These are phyloP conservation scores for Hypoxylon rubiginosum DNA, from an alignment of 2,329 filamentous ascomycete genomes.

Conservation along the genomic window DNA sequence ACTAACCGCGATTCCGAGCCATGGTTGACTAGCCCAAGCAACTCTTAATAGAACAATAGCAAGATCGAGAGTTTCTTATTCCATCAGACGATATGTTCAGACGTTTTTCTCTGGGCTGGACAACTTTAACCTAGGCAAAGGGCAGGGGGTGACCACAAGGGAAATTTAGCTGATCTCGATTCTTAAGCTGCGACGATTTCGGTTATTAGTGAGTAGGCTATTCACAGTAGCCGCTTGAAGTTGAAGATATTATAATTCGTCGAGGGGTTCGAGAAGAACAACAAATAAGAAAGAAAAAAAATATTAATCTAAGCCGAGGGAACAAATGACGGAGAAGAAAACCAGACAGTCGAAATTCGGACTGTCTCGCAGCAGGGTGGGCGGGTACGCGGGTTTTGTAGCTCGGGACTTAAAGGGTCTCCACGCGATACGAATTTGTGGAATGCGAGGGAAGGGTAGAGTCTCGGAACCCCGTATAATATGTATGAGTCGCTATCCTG, in stretches of 20 bases:
- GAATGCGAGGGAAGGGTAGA: conserved; percentile 48
- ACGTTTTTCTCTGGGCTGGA: conserved; percentile 24
- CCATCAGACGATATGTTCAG: conserved; percentile 33
- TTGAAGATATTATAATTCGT: conserved; percentile 19
- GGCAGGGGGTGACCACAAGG: conserved; percentile 28
- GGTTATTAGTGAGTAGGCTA: conserved; percentile 27
- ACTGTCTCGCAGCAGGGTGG: conserved; percentile 41
- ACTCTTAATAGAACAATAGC: conserved; percentile 25
- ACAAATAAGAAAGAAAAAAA: conserved; percentile 24
- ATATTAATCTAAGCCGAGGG: conserved; percentile 31
- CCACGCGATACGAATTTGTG: conserved; percentile 51
- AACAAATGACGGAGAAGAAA: conserved; percentile 26
- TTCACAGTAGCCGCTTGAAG: conserved; percentile 1
- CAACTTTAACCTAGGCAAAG: conserved; percentile 20
- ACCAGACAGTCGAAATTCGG: conserved; percentile 32
- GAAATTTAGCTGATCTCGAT: conserved; percentile 26
- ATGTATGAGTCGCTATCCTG: conserved; percentile 43
- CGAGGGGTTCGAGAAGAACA: conserved; percentile 21
- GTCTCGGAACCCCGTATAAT: conserved; percentile 44
- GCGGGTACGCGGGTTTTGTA: conserved; percentile 50
- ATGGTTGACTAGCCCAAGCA: conserved; percentile 56
- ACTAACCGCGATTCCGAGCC: conserved; percentile 69
- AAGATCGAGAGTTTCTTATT: conserved; percentile 30
- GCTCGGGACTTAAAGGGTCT: conserved; percentile 43
- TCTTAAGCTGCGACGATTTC: conserved; percentile 23